A percentile compares a stretch with the other conserved stretches of the same genome.
Conservation (phyloP, 768 basidiomycete genomes). For the Lepiota brunneoincarnata region DNA sequence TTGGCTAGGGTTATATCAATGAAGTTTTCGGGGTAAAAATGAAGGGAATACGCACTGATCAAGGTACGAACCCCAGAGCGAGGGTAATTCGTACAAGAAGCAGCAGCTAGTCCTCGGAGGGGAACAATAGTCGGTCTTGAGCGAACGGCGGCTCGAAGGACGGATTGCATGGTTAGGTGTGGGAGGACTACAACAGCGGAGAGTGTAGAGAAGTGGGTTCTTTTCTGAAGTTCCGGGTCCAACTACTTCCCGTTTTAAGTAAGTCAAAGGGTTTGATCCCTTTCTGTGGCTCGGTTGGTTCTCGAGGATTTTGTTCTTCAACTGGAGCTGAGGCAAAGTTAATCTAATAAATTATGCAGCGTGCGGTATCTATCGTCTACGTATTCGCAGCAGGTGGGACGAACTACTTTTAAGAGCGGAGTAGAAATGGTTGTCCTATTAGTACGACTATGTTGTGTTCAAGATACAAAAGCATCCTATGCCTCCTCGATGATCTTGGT, state of each 20-base stretch:
- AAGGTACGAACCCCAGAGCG: conserved; percentile 41
- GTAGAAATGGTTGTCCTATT: conserved; percentile 7
- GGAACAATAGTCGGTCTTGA: conserved; percentile 24
- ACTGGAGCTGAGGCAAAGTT: not conserved
- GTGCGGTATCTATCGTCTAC: conserved; percentile 3
- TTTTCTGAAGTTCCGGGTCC: conserved; percentile 13
- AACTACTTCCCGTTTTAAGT: conserved; percentile 16
- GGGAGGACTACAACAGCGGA: conserved; percentile 8
- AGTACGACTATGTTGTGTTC: not conserved
- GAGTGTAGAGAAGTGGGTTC: conserved; percentile 4
- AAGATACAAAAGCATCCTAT: not conserved
- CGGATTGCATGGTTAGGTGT: conserved; percentile 35
- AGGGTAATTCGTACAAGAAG: conserved; percentile 23
- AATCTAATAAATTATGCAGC: conserved; percentile 18
- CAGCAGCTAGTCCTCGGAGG: conserved; percentile 13
- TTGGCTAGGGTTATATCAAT: conserved; percentile 44
- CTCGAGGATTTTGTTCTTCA: not conserved
- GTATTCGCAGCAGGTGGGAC: not conserved
- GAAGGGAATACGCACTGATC: conserved; percentile 49
- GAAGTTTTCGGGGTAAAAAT: not conserved
- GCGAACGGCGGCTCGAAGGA: conserved; percentile 31
- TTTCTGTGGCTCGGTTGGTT: not conserved
- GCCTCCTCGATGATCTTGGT: conserved; percentile 68
- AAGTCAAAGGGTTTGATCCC: not conserved
- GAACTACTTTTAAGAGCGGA: conserved; percentile 8